Evolutionary conservation across 2,329 filamentous ascomycete species (phyloP).

Genomic region (Cryoendolithus antarcticus): DNA sequence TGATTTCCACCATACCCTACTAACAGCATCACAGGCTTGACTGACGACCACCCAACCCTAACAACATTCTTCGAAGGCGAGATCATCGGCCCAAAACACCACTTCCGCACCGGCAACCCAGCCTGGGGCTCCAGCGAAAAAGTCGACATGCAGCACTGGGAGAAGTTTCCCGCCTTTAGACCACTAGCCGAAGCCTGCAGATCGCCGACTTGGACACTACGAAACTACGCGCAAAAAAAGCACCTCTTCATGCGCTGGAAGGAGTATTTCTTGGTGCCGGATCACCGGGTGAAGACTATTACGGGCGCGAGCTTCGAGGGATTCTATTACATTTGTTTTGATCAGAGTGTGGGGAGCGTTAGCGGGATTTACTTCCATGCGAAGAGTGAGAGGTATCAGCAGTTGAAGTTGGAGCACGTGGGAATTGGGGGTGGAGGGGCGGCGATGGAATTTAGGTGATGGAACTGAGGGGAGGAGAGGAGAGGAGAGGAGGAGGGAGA

Average conservation of each 20-base stretch:
- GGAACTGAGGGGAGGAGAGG: neutral
- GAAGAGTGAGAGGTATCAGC: constrained; percentile 97
- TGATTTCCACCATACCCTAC: neutral
- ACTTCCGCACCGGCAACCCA: constrained; percentile 80
- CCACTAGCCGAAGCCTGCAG: constrained; percentile 57
- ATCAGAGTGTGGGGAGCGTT: constrained; percentile 74
- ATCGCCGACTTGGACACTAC: constrained; percentile 46
- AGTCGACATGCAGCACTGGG: constrained; percentile 87
- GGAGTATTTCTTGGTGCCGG: constrained; percentile 91
- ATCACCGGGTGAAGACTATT: constrained; percentile 83
- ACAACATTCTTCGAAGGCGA: constrained; percentile 98
- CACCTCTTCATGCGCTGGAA: constrained; percentile 99
- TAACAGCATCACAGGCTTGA: constrained; percentile 52
- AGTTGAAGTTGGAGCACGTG: constrained; percentile 81
- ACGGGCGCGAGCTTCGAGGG: constrained; percentile 93
- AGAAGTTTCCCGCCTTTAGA: constrained; percentile 74
- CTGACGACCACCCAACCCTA: constrained; percentile 89
- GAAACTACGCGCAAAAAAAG: constrained; percentile 64
- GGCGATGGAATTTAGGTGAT: constrained; percentile 77
- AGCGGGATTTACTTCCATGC: constrained; percentile 96
- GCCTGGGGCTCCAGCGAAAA: constrained; percentile 88
- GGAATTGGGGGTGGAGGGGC: constrained; percentile 71
- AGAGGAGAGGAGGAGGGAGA: too few species aligned
- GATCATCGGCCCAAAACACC: constrained; percentile 89
- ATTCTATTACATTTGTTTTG: constrained; percentile 99